Conservation (phyloP, 768 basidiomycete species). For the Hortiboletus campestris region DNA sequence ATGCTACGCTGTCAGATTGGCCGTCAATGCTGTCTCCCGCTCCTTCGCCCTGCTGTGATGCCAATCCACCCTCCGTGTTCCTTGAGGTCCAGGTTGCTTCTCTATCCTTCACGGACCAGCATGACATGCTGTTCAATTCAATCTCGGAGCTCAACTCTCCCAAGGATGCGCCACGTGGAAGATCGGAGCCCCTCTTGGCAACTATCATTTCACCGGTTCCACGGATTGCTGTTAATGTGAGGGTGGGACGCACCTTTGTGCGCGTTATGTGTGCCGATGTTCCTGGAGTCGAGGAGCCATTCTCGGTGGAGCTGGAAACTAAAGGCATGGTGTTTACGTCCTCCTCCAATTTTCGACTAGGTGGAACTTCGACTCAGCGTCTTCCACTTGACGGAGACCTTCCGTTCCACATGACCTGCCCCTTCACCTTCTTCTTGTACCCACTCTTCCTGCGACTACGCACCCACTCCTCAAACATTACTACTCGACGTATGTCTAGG, state of each 20-base stretch:
- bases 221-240: constrained; percentile 45
- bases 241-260: constrained; percentile 48
- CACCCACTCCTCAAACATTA: constrained; percentile 28
- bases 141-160: constrained; percentile 18
- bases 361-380: constrained; percentile 16
- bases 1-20: constrained; percentile 56
- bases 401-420: constrained; percentile 45
- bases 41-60: constrained; percentile 40
- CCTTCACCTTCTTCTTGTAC: constrained; percentile 42
- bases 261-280: constrained; percentile 49
- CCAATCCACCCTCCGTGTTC: constrained; percentile 56
- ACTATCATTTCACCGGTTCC: constrained; percentile 44
- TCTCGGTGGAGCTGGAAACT: constrained; percentile 55
- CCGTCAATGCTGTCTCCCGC: constrained; percentile 46
- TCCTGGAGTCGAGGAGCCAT: constrained; percentile 39
- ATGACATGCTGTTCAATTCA: constrained; percentile 50
- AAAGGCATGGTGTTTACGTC: constrained; percentile 48
- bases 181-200: constrained; percentile 23
- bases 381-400: constrained; percentile 35
- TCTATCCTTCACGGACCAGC: constrained; percentile 51
- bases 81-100: constrained; percentile 43
- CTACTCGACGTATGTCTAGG: constrained; percentile 28
- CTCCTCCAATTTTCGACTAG: constrained; percentile 41
- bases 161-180: constrained; percentile 9
- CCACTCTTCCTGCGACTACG: constrained; percentile 56